Evolutionary conservation across 2,329 filamentous ascomycete species (phyloP).

Genomic region (Aureobasidium melanogenum): DNA sequence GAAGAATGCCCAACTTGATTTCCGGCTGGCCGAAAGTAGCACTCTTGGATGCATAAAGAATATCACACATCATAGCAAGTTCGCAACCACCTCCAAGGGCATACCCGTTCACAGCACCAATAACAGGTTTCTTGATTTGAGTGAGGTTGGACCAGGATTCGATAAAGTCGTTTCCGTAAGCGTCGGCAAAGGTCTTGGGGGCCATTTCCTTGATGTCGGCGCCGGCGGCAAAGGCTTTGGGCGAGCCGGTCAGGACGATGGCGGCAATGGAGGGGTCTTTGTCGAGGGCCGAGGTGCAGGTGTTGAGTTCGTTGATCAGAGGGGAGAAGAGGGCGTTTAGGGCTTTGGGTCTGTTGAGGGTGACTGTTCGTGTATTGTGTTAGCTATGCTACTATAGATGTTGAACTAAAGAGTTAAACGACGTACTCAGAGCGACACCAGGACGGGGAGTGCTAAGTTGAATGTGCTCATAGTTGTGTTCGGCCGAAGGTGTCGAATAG

Average conservation of each 20-base stretch:
- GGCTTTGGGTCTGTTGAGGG: conserved; percentile 84
- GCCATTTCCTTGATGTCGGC: conserved; percentile 99
- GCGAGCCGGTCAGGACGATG: conserved; percentile 79
- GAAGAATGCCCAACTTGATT: conserved; percentile 88
- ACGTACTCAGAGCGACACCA: conserved; percentile 12
- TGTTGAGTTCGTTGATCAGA: conserved; percentile 82
- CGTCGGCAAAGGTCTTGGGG: conserved; percentile 75
- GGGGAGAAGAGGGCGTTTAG: conserved; percentile 90
- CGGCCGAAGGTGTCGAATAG: conserved; percentile 1
- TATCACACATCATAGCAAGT: conserved; percentile 94
- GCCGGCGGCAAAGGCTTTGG: conserved; percentile 87
- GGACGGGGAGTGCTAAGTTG: conserved; percentile 31
- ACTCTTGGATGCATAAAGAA: conserved; percentile 76
- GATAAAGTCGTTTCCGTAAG: conserved; percentile 88
- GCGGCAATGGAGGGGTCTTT: conserved; percentile 59
- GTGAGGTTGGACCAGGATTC: conserved; percentile 85
- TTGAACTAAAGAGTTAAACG: neutral
- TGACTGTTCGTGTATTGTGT: conserved; percentile 24
- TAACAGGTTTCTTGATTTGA: conserved; percentile 83
- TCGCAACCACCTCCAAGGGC: conserved; percentile 94
- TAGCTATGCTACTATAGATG: neutral
- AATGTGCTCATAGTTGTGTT: conserved; percentile 15
- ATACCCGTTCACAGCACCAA: conserved; percentile 89
- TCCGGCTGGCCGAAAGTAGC: conserved; percentile 96
- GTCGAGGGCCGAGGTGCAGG: conserved; percentile 64